A percentile compares a stretch with the other conserved stretches of the same genome.
phyloP scores from a whole-genome alignment of 495 filamentous ascomycete species.

The Annulohypoxylon bovei region DNA sequence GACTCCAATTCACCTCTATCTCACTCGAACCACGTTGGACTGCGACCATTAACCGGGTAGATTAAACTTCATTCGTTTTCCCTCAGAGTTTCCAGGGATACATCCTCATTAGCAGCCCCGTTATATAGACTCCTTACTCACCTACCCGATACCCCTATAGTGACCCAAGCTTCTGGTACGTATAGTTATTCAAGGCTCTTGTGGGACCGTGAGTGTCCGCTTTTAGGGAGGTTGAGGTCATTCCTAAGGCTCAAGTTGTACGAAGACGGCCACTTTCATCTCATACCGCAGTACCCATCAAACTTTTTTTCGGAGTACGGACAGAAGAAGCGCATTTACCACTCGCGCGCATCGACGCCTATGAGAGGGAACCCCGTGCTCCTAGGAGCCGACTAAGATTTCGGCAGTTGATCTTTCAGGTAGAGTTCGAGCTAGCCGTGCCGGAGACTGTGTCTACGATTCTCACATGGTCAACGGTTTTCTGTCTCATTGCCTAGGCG shows the following conservation, averaged over 20 bases:
- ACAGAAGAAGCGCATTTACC: conserved; percentile 9
- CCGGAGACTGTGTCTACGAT: not conserved
- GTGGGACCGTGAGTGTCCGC: conserved; percentile 16
- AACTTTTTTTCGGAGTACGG: conserved; percentile 11
- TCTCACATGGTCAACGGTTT: conserved; percentile 17
- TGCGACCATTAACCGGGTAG: not conserved
- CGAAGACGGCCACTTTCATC: conserved; percentile 26
- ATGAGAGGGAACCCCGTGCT: conserved; percentile 4
- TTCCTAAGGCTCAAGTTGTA: conserved; percentile 18
- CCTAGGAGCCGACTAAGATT: not conserved
- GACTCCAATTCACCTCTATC: conserved; percentile 1
- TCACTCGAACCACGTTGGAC: conserved; percentile 15
- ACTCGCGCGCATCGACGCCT: conserved; percentile 1
- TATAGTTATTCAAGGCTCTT: conserved; percentile 10
- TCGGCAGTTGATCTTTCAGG: conserved; percentile 11
- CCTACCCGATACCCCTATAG: conserved; percentile 10
- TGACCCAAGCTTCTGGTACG: not conserved
- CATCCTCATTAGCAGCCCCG: conserved; percentile 12
- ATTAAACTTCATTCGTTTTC: conserved; percentile 17
- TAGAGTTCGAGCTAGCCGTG: not conserved
- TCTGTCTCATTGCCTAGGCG: not conserved
- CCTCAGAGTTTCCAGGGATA: not conserved
- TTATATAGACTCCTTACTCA: conserved; percentile 8
- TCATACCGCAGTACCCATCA: conserved; percentile 1
- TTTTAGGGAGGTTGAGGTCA: conserved; percentile 8